These are phyloP conservation scores for Rhodamnia rubescens DNA, from an alignment of 345 rosid species.

Conservation along the genomic window DNA sequence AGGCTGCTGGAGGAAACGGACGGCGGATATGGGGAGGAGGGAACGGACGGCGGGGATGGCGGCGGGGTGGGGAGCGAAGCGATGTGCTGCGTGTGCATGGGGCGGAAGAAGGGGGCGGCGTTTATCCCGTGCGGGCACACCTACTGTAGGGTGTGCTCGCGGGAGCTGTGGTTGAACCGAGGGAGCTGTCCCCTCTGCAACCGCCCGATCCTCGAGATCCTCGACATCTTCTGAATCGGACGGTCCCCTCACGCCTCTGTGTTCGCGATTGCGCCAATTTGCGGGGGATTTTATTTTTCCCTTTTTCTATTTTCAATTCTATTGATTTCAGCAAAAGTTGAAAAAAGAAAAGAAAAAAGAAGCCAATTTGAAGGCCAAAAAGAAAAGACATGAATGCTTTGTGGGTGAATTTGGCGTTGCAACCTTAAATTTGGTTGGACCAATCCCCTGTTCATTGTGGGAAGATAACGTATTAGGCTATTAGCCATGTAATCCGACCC, in stretches of 20 bases:
- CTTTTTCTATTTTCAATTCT: background rate
- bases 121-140: slow-evolving; percentile 29
- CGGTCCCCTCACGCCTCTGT: background rate
- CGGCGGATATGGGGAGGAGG: background rate
- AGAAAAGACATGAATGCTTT: background rate
- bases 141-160: slow-evolving; percentile 20
- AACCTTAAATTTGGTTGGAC: background rate
- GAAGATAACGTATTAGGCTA: background rate
- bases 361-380: background rate
- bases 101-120: slow-evolving; percentile 22
- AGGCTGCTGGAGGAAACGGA: slow-evolving; percentile 59
- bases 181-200: slow-evolving; percentile 26
- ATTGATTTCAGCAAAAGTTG: background rate
- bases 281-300: background rate
- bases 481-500: background rate
- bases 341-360: background rate
- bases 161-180: slow-evolving; percentile 25
- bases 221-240: slow-evolving; percentile 16
- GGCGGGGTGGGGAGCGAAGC: slow-evolving; percentile 3
- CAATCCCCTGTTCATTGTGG: background rate
- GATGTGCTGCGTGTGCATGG: slow-evolving; percentile 29
- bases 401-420: background rate
- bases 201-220: slow-evolving; percentile 20
- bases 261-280: background rate
- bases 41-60: background rate